Base-by-base conservation (phyloP, 2,329 filamentous ascomycete species). In the Xylaria sp. region DNA sequence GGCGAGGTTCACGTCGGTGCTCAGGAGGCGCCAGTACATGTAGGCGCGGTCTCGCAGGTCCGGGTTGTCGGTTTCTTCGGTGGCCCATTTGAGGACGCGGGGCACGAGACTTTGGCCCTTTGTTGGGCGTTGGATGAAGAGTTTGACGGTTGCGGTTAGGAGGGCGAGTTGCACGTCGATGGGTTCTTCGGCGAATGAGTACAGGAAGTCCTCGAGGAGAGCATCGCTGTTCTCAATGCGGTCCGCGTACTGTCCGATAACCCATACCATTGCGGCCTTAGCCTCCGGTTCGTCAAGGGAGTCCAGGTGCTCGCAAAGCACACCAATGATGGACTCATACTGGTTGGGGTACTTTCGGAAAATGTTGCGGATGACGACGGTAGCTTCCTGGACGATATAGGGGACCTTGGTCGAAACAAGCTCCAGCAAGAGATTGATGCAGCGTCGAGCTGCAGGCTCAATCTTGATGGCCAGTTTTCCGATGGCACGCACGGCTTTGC, bases 381-480 rank as follows among this genome's bases (percentile, higher is more conserved):
- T 99, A 13, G 94, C 94, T 79, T 99, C 94, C 76, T 99, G 94
- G 0, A 99, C 94, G 66, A 99, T 99, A 72, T 99, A 99, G 0
- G 92, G 95, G 57, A 99, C 88, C 76, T 97, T 97, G n/a, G 94
- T 97, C 34, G 92, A 89, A 52, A 99, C 94, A 47, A 99, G 83
- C 64, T 97, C 92, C 18, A 99, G 82, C 0, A 99, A 81, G 4
- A 95, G 88, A 70, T 93, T 92, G 72, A 99, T 99, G 76, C 94
- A 99, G 61, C 90, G 83, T 68, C 87, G 84, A 9, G 94, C 92
- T 2, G 94, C 92, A 1, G 93, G 91, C 74, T 97, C 94, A 66
- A 99, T 99, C 79, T 99, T 99, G 78, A 99, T 97, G 62, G 94
- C 94, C 61, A 99, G 81, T 76, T 99, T 99, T 63, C 94, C 94